Percentiles rank a stretch among this genome's conserved stretches.
Evolutionary conservation across 2,329 filamentous ascomycete species (phyloP).

Genomic region (Camptophora hylomeconis): DNA sequence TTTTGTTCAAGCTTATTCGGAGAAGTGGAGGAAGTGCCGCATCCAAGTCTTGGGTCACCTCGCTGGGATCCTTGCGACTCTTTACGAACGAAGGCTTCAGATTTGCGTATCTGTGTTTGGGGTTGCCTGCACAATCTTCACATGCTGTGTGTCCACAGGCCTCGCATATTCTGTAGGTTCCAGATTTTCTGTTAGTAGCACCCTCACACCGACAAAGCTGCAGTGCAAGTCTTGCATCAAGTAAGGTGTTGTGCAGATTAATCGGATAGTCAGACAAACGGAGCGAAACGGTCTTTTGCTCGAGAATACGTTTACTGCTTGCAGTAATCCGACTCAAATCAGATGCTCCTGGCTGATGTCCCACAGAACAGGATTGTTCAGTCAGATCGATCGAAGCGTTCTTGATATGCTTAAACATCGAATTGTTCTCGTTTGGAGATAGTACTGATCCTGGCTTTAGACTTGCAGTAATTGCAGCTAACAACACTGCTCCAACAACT

Average conservation of each 20-base stretch:
- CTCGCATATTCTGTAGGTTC: slow-evolving; percentile 8
- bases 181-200: slow-evolving; percentile 24
- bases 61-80: too few relatives aligned
- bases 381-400: too few relatives aligned
- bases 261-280: too few relatives aligned
- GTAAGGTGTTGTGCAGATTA: not conserved
- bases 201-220: slow-evolving; percentile 48
- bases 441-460: slow-evolving; percentile 5
- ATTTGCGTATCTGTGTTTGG: slow-evolving; percentile 22
- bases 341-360: too few relatives aligned
- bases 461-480: slow-evolving; percentile 42
- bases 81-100: too few relatives aligned
- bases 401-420: not conserved
- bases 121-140: slow-evolving; percentile 7
- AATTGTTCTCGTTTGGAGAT: not conserved
- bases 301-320: too few relatives aligned
- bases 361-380: too few relatives aligned
- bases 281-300: too few relatives aligned
- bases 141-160: slow-evolving; percentile 12
- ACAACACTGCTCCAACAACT: slow-evolving; percentile 51
- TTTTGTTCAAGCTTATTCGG: too few relatives aligned
- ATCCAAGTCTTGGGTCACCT: too few relatives aligned
- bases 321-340: too few relatives aligned
- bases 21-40: too few relatives aligned
- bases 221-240: slow-evolving; percentile 10